These are phyloP conservation scores for Talaromyces sp. DNA, from an alignment of 2,329 filamentous ascomycete species.

Conservation along the genomic window DNA sequence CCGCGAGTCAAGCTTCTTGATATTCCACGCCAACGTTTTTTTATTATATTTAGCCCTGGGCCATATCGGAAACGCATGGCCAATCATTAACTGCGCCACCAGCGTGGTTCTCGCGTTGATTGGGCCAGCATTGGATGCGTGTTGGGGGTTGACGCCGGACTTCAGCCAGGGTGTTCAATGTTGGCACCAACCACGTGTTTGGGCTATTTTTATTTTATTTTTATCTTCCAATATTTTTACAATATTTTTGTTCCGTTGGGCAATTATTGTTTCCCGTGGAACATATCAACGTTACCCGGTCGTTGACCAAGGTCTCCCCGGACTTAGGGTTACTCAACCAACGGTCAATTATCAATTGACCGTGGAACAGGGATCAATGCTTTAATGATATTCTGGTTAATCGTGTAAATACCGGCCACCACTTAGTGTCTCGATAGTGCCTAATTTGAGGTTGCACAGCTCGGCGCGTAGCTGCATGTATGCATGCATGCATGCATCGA, in stretches of 20 bases:
- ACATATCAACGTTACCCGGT: too few relatives aligned
- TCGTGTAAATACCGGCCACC: background rate
- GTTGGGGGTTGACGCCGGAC: background rate
- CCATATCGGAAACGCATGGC: background rate
- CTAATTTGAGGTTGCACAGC: background rate
- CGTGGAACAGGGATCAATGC: background rate
- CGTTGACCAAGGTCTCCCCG: too few relatives aligned
- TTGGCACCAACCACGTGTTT: background rate
- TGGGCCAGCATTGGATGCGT: background rate
- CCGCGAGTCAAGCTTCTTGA: background rate
- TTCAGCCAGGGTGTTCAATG: background rate
- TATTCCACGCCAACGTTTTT: background rate
- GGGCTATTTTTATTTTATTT: background rate
- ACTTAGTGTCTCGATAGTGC: background rate
- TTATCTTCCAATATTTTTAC: too few relatives aligned
- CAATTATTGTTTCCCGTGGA: too few relatives aligned
- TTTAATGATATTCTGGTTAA: background rate
- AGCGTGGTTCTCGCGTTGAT: background rate
- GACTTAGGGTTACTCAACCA: too few relatives aligned
- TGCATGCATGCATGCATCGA: background rate
- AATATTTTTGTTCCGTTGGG: too few relatives aligned
- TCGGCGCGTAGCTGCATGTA: background rate
- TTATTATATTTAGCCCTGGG: background rate
- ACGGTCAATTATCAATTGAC: too few relatives aligned
- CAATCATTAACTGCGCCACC: background rate